A percentile compares a stretch with the other conserved stretches of the same genome.
Evolutionary conservation across 2,329 filamentous ascomycete species (phyloP).

Genomic region (Fusarium irregulare): DNA sequence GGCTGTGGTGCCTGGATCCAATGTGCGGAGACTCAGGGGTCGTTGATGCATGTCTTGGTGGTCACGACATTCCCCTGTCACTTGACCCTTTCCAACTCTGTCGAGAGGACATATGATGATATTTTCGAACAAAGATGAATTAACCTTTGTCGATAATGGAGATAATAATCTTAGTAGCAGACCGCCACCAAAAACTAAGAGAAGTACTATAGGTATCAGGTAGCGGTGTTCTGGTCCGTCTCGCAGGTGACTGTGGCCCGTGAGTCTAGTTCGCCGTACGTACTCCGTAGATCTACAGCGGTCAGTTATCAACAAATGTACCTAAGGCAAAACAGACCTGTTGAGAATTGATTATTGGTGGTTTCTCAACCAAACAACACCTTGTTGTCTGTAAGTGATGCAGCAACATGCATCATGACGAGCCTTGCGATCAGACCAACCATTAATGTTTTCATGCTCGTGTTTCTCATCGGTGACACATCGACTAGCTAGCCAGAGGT

Average conservation of each 20-base stretch:
- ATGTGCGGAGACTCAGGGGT: conserved; percentile 34
- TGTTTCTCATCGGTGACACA: conserved; percentile 12
- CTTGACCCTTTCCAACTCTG: conserved; percentile 13
- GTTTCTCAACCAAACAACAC: conserved; percentile 21
- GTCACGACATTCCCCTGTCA: conserved; percentile 31
- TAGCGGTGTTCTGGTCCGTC: conserved; percentile 20
- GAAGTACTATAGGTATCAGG: conserved; percentile 32
- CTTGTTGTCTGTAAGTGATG: not conserved
- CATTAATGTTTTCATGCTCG: not conserved
- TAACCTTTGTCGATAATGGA: not conserved
- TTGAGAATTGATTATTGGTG: conserved; percentile 22
- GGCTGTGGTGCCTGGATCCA: not conserved
- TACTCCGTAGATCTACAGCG: conserved; percentile 4
- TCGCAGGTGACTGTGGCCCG: conserved; percentile 1
- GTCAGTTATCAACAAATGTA: conserved; percentile 5
- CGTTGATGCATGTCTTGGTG: conserved; percentile 35
- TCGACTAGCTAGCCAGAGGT: not conserved
- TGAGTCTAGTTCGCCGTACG: conserved; percentile 8
- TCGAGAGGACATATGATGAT: conserved; percentile 19
- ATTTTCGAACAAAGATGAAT: not conserved
- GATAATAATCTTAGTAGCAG: conserved; percentile 14
- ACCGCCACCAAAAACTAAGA: not conserved
- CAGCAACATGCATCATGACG: conserved; percentile 19
- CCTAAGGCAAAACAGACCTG: not conserved
- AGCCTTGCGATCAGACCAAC: conserved; percentile 18